Evolutionary conservation across 768 basidiomycete species (phyloP), one percentile per base, ranked within the genome.

Genomic region (Neoboletus subvelutipes): DNA sequence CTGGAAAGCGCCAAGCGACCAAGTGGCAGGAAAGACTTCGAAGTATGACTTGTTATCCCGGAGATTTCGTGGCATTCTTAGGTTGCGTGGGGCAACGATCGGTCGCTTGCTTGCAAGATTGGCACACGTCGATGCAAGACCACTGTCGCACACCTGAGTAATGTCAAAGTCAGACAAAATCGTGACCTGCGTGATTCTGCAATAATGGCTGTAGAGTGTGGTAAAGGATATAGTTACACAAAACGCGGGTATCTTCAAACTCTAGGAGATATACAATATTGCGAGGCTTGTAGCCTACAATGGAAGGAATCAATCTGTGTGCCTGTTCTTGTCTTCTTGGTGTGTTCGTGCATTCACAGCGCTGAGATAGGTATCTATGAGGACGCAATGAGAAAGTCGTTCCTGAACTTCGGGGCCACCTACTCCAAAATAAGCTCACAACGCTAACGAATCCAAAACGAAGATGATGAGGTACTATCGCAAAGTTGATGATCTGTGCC

Each of bases 401-500:
- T 45, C 11, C 43, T 50, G 49, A 58, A 51, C n/a, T 56, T 43
- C 7, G 18, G 5, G 26, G 22, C 9, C 13, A 80, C 87, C 45
- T 67, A 92, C 90, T 92, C 90, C 88, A 90, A 75, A 88, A 88
- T 57, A 92, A 78, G 65, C 86, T 87, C 50, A 92, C 88, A 12
- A 88, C 80, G 64, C 90, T 81, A 24, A 94, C 83, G 20, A 87
- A 76, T 20, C 87, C 78, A 52, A 93, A 86, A 37, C 91, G 84
- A 34, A 92, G 72, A 62, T 93, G 91, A 5, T 81, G 84, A 2
- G 92, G 92, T 1, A 92, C 81, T 33, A 93, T 22, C 10, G 83
- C 75, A 64, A 93, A 94, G 72, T 94, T 94, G 76, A 91, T 76
- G 53, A 86, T 65, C 68, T 94, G 91, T 0, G 88, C 82, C 1